phyloP scores from a whole-genome alignment of 495 filamentous ascomycete genomes.

The Cercophora scortea region DNA sequence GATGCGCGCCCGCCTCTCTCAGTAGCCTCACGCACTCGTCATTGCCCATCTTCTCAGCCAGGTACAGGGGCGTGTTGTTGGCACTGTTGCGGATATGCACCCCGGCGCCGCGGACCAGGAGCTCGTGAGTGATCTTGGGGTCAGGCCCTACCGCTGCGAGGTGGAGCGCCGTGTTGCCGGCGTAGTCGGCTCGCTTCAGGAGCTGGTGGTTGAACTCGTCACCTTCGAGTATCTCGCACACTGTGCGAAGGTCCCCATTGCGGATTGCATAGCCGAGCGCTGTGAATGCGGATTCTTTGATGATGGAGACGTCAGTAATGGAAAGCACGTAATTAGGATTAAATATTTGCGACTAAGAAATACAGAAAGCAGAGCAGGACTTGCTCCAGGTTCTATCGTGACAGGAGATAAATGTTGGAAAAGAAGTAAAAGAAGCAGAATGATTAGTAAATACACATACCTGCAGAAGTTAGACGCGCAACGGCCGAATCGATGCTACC shows the following conservation, averaged over 20 bases:
- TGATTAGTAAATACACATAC: slow-evolving; percentile 4
- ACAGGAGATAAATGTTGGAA: not conserved
- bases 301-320: not conserved
- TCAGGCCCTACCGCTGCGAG: slow-evolving; percentile 45
- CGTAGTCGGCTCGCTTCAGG: slow-evolving; percentile 75
- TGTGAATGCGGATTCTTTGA: slow-evolving; percentile 49
- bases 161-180: slow-evolving; percentile 76
- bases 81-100: slow-evolving; percentile 79
- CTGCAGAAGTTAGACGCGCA: slow-evolving; percentile 24
- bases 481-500: slow-evolving; percentile 28
- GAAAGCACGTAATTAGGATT: not conserved
- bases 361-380: too few species aligned
- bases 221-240: slow-evolving; percentile 56
- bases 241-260: slow-evolving; percentile 57
- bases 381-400: too few species aligned
- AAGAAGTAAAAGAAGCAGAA: not conserved
- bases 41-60: slow-evolving; percentile 53
- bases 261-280: slow-evolving; percentile 76
- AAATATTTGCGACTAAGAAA: not conserved
- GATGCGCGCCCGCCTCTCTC: slow-evolving; percentile 26
- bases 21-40: slow-evolving; percentile 58
- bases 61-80: slow-evolving; percentile 74
- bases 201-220: slow-evolving; percentile 52
- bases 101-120: slow-evolving; percentile 71
- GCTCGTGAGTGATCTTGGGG: slow-evolving; percentile 55